Evolutionary conservation across 768 basidiomycete species (phyloP), one percentile per base, ranked within the genome.

Genomic region (Serendipita sp.): DNA sequence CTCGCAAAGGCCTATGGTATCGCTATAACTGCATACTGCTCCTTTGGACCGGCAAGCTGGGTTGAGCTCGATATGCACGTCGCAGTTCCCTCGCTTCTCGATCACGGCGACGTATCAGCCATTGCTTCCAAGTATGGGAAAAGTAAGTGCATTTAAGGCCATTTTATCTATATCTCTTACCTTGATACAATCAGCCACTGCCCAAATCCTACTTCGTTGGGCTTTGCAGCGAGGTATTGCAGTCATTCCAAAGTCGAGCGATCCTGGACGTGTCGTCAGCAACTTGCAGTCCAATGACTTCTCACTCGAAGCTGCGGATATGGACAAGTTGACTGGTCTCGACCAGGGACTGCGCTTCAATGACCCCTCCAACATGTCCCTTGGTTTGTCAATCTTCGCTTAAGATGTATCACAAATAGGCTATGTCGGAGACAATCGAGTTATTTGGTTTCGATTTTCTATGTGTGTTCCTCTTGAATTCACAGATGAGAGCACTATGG

Each of bases 121-220:
- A 76, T 83, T 45, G 83, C 86, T 3, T 62, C 69, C 15, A 76
- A 77, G 65, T 75, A 84, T 68, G 68, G 73, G 6, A 88, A 79
- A 75, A 80, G 86, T 85, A 64, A 66, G 76, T 69, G 31, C 6
- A 8, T 8, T 52, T 16, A 52, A n/a, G 5, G 0, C 18, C 18
- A 52, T 23, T 6, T 23, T 8, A 6, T 52, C 10, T 33, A 8
- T 23, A 8, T 33, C n/a, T 33, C 18, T 52, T 5, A 18, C 48
- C n/a, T 52, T 5, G 31, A 70, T 65, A 40, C 40, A 1, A 40
- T 40, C 13, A 76, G 75, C 73, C 3, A 66, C 73, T 4, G 86
- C 86, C 4, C 87, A 90, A 72, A 80, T 90, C 27, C 74, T 90
- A 44, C 79, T 91, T 63, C 80, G 87, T 67, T 91, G 88, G 88